Evolutionary conservation across 139 green algal species (phyloP).

Genomic region (Haematococcus sp.): DNA sequence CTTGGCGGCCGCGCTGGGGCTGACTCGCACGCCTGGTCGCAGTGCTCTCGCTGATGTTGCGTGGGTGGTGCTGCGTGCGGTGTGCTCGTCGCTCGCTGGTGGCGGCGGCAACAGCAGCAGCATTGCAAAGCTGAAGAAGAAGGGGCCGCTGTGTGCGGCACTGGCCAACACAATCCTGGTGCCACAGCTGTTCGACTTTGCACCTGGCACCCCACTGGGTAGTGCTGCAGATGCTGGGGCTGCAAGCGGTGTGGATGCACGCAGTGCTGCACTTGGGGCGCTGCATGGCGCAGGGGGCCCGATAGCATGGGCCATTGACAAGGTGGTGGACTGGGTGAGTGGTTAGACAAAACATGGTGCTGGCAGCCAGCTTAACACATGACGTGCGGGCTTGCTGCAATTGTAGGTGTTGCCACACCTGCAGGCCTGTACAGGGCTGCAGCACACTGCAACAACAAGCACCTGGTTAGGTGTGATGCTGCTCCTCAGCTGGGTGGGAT

Average conservation of each 20-base stretch:
- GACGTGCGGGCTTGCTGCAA: too few species aligned
- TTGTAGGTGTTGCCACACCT: too few species aligned
- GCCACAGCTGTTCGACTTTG: slow-evolving; percentile 41
- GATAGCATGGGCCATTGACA: background rate
- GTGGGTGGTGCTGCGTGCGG: slow-evolving; percentile 17
- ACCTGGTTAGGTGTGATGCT: too few species aligned
- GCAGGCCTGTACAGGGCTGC: too few species aligned
- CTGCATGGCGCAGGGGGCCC: slow-evolving; percentile 24
- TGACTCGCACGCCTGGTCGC: background rate
- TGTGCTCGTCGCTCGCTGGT: slow-evolving; percentile 26
- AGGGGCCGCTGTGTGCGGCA: slow-evolving; percentile 19
- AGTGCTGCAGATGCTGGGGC: background rate
- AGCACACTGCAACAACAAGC: too few species aligned
- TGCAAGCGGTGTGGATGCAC: too few species aligned
- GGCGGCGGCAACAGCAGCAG: slow-evolving; percentile 3
- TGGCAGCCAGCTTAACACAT: too few species aligned
- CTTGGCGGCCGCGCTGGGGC: background rate
- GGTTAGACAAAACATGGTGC: background rate
- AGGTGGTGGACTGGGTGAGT: slow-evolving; percentile 31
- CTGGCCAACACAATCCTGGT: slow-evolving; percentile 40
- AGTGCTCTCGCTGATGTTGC: background rate
- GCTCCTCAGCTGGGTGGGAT: too few species aligned
- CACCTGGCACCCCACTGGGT: background rate
- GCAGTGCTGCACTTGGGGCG: background rate
- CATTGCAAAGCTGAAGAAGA: background rate